Evolutionary conservation across 108 stramenopile genomes (phyloP), one percentile per base, ranked within the genome.

Genomic region (Cyclostephanos tholiformis): DNA sequence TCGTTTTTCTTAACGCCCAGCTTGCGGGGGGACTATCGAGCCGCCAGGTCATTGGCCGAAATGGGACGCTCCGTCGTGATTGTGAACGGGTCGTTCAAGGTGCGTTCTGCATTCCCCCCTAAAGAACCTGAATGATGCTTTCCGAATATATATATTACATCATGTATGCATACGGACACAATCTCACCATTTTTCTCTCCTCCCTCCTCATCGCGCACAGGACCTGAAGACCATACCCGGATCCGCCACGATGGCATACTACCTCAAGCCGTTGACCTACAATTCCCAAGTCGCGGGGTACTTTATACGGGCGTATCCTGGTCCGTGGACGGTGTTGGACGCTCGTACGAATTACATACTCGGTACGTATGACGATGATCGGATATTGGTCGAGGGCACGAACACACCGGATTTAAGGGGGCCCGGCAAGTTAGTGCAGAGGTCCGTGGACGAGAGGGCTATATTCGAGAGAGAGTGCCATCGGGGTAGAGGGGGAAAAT

Each of bases 261-360:
- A 70, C 52, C 66, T 85, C 17, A 92, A 92, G 72, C 89, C 91
- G 4, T 76, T 92, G 35, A 92, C 91, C 0, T 92, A 92, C 83
- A 92, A 92, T 84, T 89, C 88, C 39, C 87, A 88, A 68, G 69
- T 92, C 2, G 85, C 82, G 4, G 91, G 91, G 25, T 89, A 87
- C 58, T 51, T 92, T 30, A 68, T 85, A 1, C 80, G 91, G 23
- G 48, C 58, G 1, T 89, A 92, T 66, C 89, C 91, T 0, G 67
- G 72, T 1, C 48, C 59, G 17, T 92, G 91, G 91, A 79, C 86
- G 5, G 76, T 80, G 6, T 29, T 87, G n/a, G 90, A 88, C 79
- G 76, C 66, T 6, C 36, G 44, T 30, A 65, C 86, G 14, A 79
- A 85, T 25, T 38, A 70, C 27, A 74, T 85, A 12, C 65, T 92